These are phyloP conservation scores for Phytophthora rubi DNA, from an alignment of 352 stramenopile species.

Conservation along the genomic window DNA sequence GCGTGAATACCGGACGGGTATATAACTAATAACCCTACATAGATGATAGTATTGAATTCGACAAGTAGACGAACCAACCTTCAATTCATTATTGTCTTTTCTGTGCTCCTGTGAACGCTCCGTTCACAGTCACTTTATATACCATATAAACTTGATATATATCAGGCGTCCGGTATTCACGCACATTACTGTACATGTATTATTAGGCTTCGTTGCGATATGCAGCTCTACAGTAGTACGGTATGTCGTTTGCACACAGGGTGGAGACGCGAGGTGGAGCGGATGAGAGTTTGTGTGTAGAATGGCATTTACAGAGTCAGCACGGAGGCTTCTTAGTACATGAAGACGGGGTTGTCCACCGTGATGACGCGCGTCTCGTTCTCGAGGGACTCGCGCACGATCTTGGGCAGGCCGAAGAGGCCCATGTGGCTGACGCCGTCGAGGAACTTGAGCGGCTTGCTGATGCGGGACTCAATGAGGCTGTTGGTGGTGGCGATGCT, in stretches of 20 bases:
- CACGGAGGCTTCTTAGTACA: constrained; percentile 83
- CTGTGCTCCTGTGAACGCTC: too few species aligned
- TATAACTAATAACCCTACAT: too few species aligned
- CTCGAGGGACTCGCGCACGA: constrained; percentile 86
- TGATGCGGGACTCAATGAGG: constrained; percentile 60
- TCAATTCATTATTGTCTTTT: too few species aligned
- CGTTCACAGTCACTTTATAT: too few species aligned
- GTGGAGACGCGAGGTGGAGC: constrained; percentile 5
- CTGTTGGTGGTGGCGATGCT: constrained; percentile 72
- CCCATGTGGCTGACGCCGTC: constrained; percentile 91
- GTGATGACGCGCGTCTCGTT: constrained; percentile 95
- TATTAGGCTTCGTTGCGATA: constrained; percentile 13
- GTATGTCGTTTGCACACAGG: constrained; percentile 35
- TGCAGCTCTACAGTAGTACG: constrained; percentile 38
- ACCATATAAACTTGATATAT: too few species aligned
- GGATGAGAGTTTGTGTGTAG: constrained; percentile 30
- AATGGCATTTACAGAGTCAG: constrained; percentile 40
- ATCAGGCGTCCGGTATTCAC: too few species aligned
- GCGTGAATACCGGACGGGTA: too few species aligned
- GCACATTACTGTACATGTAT: too few species aligned
- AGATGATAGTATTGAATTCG: too few species aligned
- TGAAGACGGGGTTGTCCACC: constrained; percentile 96
- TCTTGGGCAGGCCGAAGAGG: constrained; percentile 93
- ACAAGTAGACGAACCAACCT: too few species aligned
- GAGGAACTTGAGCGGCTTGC: constrained; percentile 89